Evolutionary conservation across 176 grass and related monocot species (phyloP).

Genomic region (Aechmea fasciata): DNA sequence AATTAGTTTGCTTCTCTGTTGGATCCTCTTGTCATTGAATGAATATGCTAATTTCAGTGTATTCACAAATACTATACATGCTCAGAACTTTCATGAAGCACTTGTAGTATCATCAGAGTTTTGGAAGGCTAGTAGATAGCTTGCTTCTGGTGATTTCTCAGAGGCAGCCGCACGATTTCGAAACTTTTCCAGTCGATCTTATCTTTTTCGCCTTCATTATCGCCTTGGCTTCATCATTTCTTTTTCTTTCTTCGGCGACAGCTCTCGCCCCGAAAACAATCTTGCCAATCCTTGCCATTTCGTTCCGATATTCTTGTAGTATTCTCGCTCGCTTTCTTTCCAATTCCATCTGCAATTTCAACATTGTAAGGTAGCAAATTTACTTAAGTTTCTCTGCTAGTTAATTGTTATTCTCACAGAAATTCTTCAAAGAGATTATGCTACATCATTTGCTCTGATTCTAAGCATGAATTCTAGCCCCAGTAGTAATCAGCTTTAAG

Average conservation of each 20-base stretch:
- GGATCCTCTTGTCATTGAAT: no score
- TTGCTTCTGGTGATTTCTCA: constrained; percentile 11
- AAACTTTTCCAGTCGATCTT: constrained; percentile 25
- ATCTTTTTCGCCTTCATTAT: constrained; percentile 59
- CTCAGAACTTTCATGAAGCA: no score
- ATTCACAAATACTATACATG: no score
- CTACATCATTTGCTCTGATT: neutral
- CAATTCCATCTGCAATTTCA: constrained; percentile 40
- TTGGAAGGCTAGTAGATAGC: neutral
- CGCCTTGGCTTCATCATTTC: constrained; percentile 48
- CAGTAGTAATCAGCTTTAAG: neutral
- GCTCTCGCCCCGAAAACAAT: constrained; percentile 42
- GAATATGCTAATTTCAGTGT: no score
- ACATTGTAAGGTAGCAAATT: neutral
- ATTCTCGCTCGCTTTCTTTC: constrained; percentile 35
- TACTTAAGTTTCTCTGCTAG: neutral
- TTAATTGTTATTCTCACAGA: neutral
- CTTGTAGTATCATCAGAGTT: no score
- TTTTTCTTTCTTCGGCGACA: constrained; percentile 44
- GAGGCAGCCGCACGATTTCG: constrained; percentile 41
- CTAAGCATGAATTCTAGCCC: neutral
- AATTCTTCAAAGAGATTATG: neutral
- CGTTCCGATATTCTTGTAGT: constrained; percentile 35
- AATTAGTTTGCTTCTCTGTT: no score
- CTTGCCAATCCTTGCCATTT: constrained; percentile 52